Percentiles rank a stretch among this genome's conserved stretches.
These are phyloP conservation scores for Dicorynia guianensis DNA, from an alignment of 306 rosid genomes.

Conservation along the genomic window DNA sequence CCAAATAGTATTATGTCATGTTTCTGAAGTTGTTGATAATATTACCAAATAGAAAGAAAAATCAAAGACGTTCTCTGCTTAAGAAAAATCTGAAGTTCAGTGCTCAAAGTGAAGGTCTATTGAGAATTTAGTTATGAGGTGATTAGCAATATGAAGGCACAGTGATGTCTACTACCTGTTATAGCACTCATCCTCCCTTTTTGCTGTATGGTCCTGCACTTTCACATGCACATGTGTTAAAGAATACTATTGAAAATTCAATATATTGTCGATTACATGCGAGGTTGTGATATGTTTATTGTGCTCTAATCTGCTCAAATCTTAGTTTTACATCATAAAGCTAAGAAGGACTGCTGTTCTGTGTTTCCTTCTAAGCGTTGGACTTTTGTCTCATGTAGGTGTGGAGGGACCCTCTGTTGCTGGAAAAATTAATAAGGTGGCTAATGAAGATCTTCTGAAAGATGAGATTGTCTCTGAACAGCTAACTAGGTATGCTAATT, in stretches of 20 bases:
- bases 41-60: neutral
- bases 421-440: slow-evolving; percentile 48
- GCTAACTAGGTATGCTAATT: slow-evolving; percentile 73
- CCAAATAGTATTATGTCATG: slow-evolving; percentile 3
- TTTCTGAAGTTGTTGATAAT: neutral
- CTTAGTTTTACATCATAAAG: slow-evolving; percentile 14
- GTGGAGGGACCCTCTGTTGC: slow-evolving; percentile 42
- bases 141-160: slow-evolving; percentile 6
- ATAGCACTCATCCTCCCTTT: neutral
- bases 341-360: neutral
- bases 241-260: neutral
- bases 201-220: slow-evolving; percentile 1
- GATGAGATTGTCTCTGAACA: slow-evolving; percentile 97
- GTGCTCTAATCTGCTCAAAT: neutral
- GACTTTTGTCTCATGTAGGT: slow-evolving; percentile 45
- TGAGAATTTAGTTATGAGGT: slow-evolving; percentile 17
- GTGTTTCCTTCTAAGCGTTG: slow-evolving; percentile 36
- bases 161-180: slow-evolving; percentile 4
- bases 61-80: neutral
- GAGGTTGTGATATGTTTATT: neutral
- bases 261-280: slow-evolving; percentile 5
- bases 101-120: neutral
- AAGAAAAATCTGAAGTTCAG: slow-evolving; percentile 1
- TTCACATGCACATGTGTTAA: neutral
- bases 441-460: slow-evolving; percentile 57